Evolutionary conservation across 2,329 filamentous ascomycete species (phyloP), one percentile per base, ranked within the genome.

Genomic region (Dothidotthia symphoricarpi): DNA sequence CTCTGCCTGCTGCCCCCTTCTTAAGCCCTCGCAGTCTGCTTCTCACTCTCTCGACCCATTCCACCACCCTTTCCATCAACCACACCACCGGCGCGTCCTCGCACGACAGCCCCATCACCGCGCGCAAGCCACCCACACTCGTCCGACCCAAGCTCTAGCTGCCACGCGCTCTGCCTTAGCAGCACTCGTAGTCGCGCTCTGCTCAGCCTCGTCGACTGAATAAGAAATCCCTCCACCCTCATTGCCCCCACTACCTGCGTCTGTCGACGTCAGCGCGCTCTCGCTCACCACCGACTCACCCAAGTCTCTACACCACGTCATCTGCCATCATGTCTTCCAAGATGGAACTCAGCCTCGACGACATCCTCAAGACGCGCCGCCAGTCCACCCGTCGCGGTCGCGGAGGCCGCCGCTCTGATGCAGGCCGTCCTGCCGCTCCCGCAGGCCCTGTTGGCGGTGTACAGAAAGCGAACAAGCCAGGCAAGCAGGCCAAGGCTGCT

Each of bases 271-370:
- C 38, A 38, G 43, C 42, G 43, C 43, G 41, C 43, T 31, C 41
- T 42, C 37, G 14, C 43, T 45, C 38, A 49, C 16, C 47, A 37
- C 37, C 37, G 28, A 44, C 32, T 38, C 35, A 41, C 36, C 34
- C 35, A 24, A 41, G 43, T 29, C 38, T 36, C 39, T 26, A 29
- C 39, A 25, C 34, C 19, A 31, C 44, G 33, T 31, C 19, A 28
- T 33, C 25, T 50, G 5, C 19, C 57, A 55, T 27, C 45, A 62
- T 66, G 61, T 59, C 58, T 50, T 85, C 82, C 75, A 96, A 96
- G 76, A 86, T 98, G 66, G 89, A 96, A 71, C 85, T 94, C 76
- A 90, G 89, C 75, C 87, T 98, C 57, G 93, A 97, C 70, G 89
- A 96, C 74, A 96, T 98, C 72, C 83, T 95, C 76, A 88, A 85